Base-by-base conservation (phyloP, 768 basidiomycete species). In the Scleroderma citrinum region DNA sequence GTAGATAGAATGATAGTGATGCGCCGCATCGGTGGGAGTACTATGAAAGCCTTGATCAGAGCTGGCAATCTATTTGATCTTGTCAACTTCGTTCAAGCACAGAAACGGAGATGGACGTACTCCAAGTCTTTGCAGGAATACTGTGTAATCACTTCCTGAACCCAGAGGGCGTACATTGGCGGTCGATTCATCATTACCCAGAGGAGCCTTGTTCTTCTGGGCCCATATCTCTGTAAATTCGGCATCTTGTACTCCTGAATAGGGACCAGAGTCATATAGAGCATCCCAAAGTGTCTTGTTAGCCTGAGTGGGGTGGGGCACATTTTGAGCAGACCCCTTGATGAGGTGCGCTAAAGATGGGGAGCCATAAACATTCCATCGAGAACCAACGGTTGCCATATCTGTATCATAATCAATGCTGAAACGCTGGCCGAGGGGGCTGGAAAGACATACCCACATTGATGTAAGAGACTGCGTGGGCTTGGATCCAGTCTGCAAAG, bases 61-160 rank as follows among this genome's bases (percentile, higher is more conserved):
- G 49, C 70, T 71, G 21, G 73, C 57, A 17, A 69, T 59, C 70
- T 70, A 24, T 56, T 44, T 10, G 54, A 29, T 4, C 26, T 29
- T 29, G 8, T 49, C 38, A 40, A 11, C 32, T 23, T 29, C 29
- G 4, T 51, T 7, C 44, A 26, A n/a, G 19, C 10, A 13, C 19
- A 26, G 30, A 21, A 16, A 29, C 10, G n/a, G 20, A 32, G 26
- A 29, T 35, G 58, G 48, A 8, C 79, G 67, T 46, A 87, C 77
- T 2, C 86, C 86, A 45, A 82, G 72, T 36, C 83, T 74, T 65
- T 97, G 91, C 58, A 98, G 68, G 71, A 97, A 96, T 10, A 91
- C 85, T 0, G 94, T 96, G 56, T 77, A 97, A 66, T 97, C 95
- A 50, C 88, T 91, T 21, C 91, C 91, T 45, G 84, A 87, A 35